Conservation (phyloP, 305 asterid species). For the Solanum hybrid region DNA sequence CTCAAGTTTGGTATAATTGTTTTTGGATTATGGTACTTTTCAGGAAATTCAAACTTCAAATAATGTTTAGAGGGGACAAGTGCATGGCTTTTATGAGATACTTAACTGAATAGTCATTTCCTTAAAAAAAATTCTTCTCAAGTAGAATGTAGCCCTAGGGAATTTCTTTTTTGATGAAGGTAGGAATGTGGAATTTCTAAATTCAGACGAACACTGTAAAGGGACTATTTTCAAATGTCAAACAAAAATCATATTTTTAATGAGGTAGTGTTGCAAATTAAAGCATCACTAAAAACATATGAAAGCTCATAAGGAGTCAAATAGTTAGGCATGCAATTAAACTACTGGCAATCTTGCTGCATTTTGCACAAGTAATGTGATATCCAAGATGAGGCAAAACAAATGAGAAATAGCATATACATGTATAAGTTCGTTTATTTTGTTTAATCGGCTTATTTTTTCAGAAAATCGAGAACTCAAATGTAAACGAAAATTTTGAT, state of each 20-base stretch:
- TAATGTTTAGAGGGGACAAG: neutral
- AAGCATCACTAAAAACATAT: neutral
- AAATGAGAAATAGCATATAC: neutral
- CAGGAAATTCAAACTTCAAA: neutral
- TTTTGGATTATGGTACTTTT: neutral
- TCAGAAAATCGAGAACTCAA: neutral
- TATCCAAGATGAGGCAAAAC: neutral
- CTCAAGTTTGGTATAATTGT: neutral
- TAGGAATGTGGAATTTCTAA: neutral
- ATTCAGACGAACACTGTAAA: neutral
- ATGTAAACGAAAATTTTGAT: neutral
- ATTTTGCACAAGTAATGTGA: neutral
- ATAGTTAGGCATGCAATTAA: neutral
- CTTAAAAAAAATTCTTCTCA: neutral
- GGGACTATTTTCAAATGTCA: neutral
- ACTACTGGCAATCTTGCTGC: neutral
- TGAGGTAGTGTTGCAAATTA: neutral
- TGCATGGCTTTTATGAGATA: neutral
- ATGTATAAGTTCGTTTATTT: neutral
- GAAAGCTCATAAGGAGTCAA: neutral
- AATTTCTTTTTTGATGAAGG: neutral
- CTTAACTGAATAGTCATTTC: neutral
- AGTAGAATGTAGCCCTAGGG: neutral
- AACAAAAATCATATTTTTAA: neutral
- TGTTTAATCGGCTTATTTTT: neutral